Evolutionary conservation across 192 early-diverging fungal species (phyloP).

Genomic region (Thamnidium elegans): DNA sequence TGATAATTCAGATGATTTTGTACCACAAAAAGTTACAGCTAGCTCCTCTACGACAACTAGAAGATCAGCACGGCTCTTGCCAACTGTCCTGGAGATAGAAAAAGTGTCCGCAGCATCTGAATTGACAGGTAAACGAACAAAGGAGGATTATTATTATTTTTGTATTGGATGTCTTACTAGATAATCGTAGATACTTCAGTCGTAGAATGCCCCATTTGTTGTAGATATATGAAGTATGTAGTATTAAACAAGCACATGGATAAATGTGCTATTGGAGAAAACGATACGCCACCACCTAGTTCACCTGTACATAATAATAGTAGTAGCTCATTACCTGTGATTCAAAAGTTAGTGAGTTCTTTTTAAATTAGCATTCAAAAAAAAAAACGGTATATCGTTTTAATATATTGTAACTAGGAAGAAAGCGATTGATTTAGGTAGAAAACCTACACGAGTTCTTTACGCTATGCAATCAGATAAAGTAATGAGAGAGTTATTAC

Average conservation of each 20-base stretch:
- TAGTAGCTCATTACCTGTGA: background rate
- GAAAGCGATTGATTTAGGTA: background rate
- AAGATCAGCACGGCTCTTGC: too few species aligned
- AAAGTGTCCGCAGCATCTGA: too few species aligned
- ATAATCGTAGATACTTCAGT: background rate
- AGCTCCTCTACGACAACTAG: too few species aligned
- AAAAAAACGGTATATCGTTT: too few species aligned
- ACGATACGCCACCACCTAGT: background rate
- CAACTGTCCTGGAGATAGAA: too few species aligned
- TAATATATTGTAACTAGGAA: too few species aligned
- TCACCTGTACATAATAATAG: background rate
- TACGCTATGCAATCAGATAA: slow-evolving; percentile 44
- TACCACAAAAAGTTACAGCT: too few species aligned
- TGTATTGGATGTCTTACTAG: background rate
- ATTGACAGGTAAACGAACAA: too few species aligned
- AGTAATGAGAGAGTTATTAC: slow-evolving; percentile 36
- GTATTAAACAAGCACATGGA: slow-evolving; percentile 41
- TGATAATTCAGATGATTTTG: too few species aligned
- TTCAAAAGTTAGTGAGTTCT: background rate
- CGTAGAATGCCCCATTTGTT: slow-evolving; percentile 43
- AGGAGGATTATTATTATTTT: too few species aligned
- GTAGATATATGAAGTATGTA: slow-evolving; percentile 14
- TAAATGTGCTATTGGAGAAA: slow-evolving; percentile 23
- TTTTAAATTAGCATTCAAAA: too few species aligned
- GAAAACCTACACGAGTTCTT: slow-evolving; percentile 42